Evolutionary conservation across 257 asterid genomes (phyloP), one percentile per base, ranked within the genome.

Genomic region (Jacaranda copaia): DNA sequence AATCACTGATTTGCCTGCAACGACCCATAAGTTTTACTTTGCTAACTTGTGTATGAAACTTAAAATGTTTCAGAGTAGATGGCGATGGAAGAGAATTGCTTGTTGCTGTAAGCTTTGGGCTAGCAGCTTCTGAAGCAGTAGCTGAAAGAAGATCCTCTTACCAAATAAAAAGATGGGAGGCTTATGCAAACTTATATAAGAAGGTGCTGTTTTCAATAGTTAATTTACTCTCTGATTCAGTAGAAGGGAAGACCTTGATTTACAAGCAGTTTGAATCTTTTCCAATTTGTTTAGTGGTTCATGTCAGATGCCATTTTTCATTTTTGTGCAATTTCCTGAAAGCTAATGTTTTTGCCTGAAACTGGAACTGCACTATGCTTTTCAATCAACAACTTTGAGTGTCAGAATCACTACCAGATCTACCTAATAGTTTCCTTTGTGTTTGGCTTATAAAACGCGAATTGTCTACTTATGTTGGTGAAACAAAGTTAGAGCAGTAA

Each of bases 81-180:
- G 86, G 87, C 60, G 90, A 68, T 81, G 98, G 97, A 78, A 89
- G 91, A 84, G 99, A 93, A 70, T 85, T 93, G 88, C 99, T 95
- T 68, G 97, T 95, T 87, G 99, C 97, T 83, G 99, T 89, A 69
- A 85, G 96, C 81, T 93, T 95, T 79, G 97, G 96, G 36, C 89
- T 87, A 25, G 86, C 90, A 66, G 94, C 96, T 79, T 93, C 96
- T 78, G 96, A 84, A 79, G 93, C 91, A 69, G 98, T 95, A 40
- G 98, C 92, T 48, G 97, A 89, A 73, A 88, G 99, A 87, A 89
- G 98, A 85, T 91, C 95, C 71, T 85, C 92, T 60, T 79, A 81
- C 84, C 97, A 89, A 75, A 86, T 80, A 48, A 93, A 84, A 82
- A 85, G 98, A 82, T 95, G 99, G 99, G 97, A 88, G 81, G 97